Conservation (phyloP, 495 filamentous ascomycete species). For the Xylaria longipes region DNA sequence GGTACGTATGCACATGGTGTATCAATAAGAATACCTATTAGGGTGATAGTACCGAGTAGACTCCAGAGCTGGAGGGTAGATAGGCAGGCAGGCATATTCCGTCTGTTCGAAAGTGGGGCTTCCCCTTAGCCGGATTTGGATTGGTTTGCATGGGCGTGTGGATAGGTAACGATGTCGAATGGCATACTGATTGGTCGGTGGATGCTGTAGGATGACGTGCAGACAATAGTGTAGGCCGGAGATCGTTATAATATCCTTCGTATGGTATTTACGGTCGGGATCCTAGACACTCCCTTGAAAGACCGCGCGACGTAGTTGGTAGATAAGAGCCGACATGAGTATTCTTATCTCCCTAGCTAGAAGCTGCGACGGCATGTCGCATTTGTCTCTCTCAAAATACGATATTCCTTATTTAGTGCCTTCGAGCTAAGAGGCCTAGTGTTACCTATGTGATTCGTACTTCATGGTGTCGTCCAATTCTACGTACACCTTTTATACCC, state of each 20-base stretch:
- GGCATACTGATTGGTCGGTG: slow-evolving; percentile 3
- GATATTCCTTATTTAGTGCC: background rate
- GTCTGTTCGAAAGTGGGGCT: background rate
- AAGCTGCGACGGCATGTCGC: background rate
- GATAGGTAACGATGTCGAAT: background rate
- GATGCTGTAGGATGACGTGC: slow-evolving; percentile 23
- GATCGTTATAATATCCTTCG: slow-evolving; percentile 14
- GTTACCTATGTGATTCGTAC: background rate
- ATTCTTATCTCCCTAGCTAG: background rate
- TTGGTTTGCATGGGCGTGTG: slow-evolving; percentile 18
- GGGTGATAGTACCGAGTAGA: background rate
- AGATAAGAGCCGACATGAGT: background rate
- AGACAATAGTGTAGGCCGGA: slow-evolving; percentile 17
- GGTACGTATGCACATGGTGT: background rate
- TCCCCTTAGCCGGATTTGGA: slow-evolving; percentile 18
- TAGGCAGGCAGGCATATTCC: too few relatives aligned
- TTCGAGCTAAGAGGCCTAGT: slow-evolving; percentile 7
- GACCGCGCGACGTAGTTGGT: background rate
- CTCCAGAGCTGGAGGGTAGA: too few relatives aligned
- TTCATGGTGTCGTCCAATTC: slow-evolving; percentile 1
- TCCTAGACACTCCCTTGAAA: slow-evolving; percentile 1
- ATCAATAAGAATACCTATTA: background rate
- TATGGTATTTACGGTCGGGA: slow-evolving; percentile 16
- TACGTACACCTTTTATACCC: background rate
- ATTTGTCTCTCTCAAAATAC: background rate